phyloP scores from a whole-genome alignment of 2,329 filamentous ascomycete species.

The Venturia carpophila region DNA sequence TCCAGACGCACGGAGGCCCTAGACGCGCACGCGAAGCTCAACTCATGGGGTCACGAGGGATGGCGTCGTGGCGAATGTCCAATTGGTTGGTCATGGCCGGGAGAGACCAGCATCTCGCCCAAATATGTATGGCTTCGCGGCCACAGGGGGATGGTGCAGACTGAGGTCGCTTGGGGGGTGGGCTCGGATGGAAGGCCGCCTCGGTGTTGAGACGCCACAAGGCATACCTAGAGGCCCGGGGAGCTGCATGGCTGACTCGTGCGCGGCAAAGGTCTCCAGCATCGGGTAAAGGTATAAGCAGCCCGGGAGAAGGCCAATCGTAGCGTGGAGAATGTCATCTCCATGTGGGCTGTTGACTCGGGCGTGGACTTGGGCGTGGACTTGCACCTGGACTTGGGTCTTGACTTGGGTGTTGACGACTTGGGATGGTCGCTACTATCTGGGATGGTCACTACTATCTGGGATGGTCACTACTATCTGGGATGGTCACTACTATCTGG shows the following conservation, averaged over 20 bases:
- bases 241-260: conserved; percentile 3
- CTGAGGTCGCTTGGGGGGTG: neutral
- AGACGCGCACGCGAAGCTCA: neutral
- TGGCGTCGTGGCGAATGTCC: neutral
- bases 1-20: neutral
- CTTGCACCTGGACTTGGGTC: too few relatives aligned
- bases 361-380: too few relatives aligned
- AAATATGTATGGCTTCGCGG: neutral
- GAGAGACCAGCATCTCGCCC: neutral
- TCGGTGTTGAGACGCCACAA: neutral
- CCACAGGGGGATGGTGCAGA: neutral
- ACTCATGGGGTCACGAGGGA: neutral
- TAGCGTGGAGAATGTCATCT: neutral
- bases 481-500: too few relatives aligned
- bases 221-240: too few relatives aligned
- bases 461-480: too few relatives aligned
- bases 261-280: neutral
- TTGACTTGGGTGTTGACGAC: neutral
- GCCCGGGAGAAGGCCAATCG: neutral
- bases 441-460: too few relatives aligned
- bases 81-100: neutral
- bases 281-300: conserved; percentile 2
- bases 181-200: neutral
- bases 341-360: neutral
- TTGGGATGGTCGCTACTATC: too few relatives aligned